Conservation (phyloP, 1,139 yeast genomes). For the Meyerozyma carpophila region DNA sequence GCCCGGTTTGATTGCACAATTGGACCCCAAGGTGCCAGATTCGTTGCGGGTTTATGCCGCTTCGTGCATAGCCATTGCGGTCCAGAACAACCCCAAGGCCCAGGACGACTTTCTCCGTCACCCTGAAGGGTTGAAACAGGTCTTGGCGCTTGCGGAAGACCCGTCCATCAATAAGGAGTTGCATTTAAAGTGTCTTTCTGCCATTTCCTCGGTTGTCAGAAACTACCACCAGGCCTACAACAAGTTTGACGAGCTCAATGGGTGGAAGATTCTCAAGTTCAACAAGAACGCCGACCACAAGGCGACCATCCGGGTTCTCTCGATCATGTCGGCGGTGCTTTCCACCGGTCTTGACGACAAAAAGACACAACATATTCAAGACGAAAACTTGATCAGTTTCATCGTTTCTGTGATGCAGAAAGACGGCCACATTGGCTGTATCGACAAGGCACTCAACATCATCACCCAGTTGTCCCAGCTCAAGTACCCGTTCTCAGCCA, state of each 20-base stretch:
- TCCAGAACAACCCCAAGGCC: constrained; percentile 77
- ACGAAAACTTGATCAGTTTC: constrained; percentile 32
- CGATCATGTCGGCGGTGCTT: constrained; percentile 52
- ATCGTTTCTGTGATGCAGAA: constrained; percentile 31
- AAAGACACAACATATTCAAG: constrained; percentile 35
- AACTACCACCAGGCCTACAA: constrained; percentile 57
- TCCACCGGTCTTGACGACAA: constrained; percentile 44
- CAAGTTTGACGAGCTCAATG: constrained; percentile 50
- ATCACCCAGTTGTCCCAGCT: constrained; percentile 43
- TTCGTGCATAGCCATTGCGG: constrained; percentile 84
- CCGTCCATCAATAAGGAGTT: constrained; percentile 28
- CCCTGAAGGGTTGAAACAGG: constrained; percentile 40
- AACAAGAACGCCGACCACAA: constrained; percentile 20
- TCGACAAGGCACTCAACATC: constrained; percentile 58
- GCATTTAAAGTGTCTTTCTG: constrained; percentile 65
- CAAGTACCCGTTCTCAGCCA: constrained; percentile 40
- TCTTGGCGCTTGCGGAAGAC: constrained; percentile 36
- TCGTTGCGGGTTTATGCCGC: constrained; percentile 55
- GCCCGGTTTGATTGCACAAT: constrained; percentile 56
- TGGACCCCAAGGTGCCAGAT: constrained; percentile 30
- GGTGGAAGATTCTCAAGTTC: constrained; percentile 48
- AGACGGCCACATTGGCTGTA: constrained; percentile 45
- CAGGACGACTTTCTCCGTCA: constrained; percentile 60
- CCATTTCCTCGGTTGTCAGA: constrained; percentile 70
- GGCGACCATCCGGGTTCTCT: constrained; percentile 48